A percentile compares a stretch with the other conserved stretches of the same genome.
Evolutionary conservation across 73 alveolate genomes (phyloP).

Genomic region (Blepharisma japonicum): DNA sequence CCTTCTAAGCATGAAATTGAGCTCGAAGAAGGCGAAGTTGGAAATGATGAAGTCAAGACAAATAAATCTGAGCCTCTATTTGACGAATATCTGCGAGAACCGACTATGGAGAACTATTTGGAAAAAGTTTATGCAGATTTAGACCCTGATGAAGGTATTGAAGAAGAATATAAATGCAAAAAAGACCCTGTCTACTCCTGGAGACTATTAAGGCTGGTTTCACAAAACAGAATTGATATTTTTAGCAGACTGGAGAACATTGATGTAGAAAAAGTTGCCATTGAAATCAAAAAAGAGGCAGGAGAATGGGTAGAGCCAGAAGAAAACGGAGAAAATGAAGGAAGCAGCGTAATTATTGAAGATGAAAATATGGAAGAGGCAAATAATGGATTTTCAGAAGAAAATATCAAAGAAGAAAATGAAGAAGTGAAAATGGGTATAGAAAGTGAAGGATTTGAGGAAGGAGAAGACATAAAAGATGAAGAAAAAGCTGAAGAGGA

Average conservation of each 20-base stretch:
- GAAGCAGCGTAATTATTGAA: background rate
- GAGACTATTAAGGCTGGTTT: slow-evolving; percentile 19
- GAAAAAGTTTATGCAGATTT: background rate
- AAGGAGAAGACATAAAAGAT: too few relatives aligned
- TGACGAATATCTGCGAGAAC: background rate
- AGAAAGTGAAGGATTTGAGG: too few relatives aligned
- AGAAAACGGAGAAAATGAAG: background rate
- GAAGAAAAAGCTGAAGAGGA: too few relatives aligned
- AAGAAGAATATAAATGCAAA: slow-evolving; percentile 18
- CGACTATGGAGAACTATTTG: background rate
- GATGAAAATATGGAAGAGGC: background rate
- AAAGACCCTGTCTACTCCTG: slow-evolving; percentile 25
- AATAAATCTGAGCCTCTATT: slow-evolving; percentile 3
- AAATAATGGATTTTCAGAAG: background rate
- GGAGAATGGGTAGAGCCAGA: background rate
- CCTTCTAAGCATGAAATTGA: background rate
- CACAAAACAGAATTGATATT: background rate
- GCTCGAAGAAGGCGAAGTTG: slow-evolving; percentile 20
- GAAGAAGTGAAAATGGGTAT: too few relatives aligned
- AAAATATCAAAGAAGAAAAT: too few relatives aligned
- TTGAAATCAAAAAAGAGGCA: background rate
- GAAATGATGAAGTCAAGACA: background rate
- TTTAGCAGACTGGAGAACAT: background rate
- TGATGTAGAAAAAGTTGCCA: background rate
- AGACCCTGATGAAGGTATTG: slow-evolving; percentile 33